Conservation (phyloP, 2,329 filamentous ascomycete species). For the Pseudogymnoascus sp. region DNA sequence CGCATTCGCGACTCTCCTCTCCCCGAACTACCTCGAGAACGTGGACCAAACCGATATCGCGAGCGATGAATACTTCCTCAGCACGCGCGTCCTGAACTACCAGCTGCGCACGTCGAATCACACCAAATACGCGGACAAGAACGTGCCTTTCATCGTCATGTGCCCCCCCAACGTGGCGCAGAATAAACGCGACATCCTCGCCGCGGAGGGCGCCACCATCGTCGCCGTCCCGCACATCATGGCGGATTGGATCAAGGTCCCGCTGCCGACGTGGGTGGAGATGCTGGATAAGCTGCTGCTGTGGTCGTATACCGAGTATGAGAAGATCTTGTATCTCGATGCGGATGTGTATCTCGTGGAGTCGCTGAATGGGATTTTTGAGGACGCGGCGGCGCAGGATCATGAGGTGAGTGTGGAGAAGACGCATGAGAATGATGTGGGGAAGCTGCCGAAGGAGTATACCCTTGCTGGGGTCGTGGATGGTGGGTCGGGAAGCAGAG, state of each 20-base stretch:
- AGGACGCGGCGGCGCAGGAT: conserved; percentile 17
- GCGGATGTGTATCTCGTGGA: conserved; percentile 28
- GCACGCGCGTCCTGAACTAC: conserved; percentile 30
- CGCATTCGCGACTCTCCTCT: background rate
- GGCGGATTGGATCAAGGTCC: conserved; percentile 25
- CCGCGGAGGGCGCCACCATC: conserved; percentile 30
- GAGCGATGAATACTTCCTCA: conserved; percentile 29
- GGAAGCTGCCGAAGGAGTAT: conserved; percentile 15
- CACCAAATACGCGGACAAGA: conserved; percentile 17
- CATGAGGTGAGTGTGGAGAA: background rate
- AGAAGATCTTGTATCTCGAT: conserved; percentile 32
- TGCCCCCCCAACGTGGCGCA: conserved; percentile 22
- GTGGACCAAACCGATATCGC: background rate
- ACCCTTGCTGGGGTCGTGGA: conserved; percentile 19
- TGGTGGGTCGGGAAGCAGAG: conserved; percentile 18
- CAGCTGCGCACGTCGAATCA: conserved; percentile 31
- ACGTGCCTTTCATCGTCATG: conserved; percentile 30
- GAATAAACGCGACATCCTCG: conserved; percentile 24
- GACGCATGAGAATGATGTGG: conserved; percentile 15
- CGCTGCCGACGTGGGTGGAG: background rate
- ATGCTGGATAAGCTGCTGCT: conserved; percentile 30
- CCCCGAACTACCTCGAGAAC: background rate
- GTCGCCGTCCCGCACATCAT: conserved; percentile 27
- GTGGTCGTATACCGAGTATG: conserved; percentile 29
- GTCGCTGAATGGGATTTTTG: conserved; percentile 30